These are phyloP conservation scores for Metschnikowia gruessii DNA, from an alignment of 805 yeast species.

Conservation along the genomic window DNA sequence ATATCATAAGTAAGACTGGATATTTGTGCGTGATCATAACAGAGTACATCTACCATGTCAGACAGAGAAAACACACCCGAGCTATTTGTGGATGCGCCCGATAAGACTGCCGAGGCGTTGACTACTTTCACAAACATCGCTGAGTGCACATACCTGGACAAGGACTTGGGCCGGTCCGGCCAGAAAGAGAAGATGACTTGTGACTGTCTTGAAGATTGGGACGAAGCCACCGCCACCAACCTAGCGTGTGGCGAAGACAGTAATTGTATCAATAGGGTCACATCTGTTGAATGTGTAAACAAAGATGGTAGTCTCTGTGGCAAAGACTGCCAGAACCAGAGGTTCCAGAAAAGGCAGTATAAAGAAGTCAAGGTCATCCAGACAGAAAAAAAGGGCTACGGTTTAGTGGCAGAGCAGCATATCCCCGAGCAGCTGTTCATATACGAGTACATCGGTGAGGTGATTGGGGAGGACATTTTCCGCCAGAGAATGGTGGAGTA, in stretches of 20 bases:
- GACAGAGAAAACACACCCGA: constrained; percentile 15
- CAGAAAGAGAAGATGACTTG: constrained; percentile 87
- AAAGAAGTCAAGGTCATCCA: constrained; percentile 76
- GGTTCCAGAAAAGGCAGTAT: constrained; percentile 77
- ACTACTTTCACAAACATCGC: constrained; percentile 52
- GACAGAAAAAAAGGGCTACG: constrained; percentile 86
- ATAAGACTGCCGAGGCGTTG: constrained; percentile 69
- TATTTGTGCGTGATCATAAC: too few species aligned
- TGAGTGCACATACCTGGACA: constrained; percentile 61
- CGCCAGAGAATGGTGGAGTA: constrained; percentile 71
- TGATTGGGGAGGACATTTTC: constrained; percentile 77
- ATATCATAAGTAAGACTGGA: too few species aligned
- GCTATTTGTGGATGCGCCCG: constrained; percentile 42
- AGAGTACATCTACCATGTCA: constrained; percentile 1
- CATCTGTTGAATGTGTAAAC: constrained; percentile 87
- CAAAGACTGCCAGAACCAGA: constrained; percentile 73
- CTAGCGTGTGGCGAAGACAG: constrained; percentile 81
- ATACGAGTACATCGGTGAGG: constrained; percentile 93
- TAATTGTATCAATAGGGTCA: constrained; percentile 87
- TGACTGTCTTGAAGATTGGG: constrained; percentile 68
- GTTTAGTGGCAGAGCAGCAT: constrained; percentile 66
- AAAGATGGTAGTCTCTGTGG: constrained; percentile 73
- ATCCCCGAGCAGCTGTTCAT: constrained; percentile 68
- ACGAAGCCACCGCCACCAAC: constrained; percentile 34
- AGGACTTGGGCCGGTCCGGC: constrained; percentile 64